These are phyloP conservation scores for Beverwykella pulmonaria DNA, from an alignment of 495 filamentous ascomycete genomes.

Conservation along the genomic window DNA sequence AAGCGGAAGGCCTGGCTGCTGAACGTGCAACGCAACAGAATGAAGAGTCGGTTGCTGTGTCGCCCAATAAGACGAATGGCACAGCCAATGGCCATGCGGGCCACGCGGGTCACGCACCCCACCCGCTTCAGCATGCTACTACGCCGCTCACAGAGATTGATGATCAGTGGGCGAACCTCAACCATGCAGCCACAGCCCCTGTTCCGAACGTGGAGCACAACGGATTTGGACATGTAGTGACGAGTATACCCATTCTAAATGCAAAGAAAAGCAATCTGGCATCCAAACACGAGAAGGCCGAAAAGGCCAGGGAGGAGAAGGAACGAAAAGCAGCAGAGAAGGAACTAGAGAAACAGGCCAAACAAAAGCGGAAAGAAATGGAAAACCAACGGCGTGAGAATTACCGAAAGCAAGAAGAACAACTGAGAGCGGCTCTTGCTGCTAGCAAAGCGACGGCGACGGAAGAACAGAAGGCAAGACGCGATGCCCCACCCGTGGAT, in stretches of 20 bases:
- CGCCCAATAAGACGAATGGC: slow-evolving; percentile 39
- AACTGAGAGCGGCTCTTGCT: slow-evolving; percentile 61
- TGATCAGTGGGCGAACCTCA: slow-evolving; percentile 57
- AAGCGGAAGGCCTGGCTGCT: slow-evolving; percentile 72
- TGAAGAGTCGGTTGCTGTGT: slow-evolving; percentile 7
- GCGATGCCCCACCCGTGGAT: slow-evolving; percentile 1
- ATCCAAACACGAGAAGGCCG: slow-evolving; percentile 61
- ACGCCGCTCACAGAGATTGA: slow-evolving; percentile 53
- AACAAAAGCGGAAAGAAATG: slow-evolving; percentile 66
- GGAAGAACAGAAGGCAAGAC: slow-evolving; percentile 52
- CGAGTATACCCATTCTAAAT: slow-evolving; percentile 34
- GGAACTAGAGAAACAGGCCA: slow-evolving; percentile 64
- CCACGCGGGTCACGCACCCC: neutral
- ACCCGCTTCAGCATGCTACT: slow-evolving; percentile 37
- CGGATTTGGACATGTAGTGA: slow-evolving; percentile 34
- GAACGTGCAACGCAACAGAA: slow-evolving; percentile 50
- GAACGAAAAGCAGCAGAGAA: slow-evolving; percentile 44
- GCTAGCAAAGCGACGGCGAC: slow-evolving; percentile 56
- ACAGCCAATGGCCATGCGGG: slow-evolving; percentile 17
- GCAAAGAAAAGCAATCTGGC: slow-evolving; percentile 48
- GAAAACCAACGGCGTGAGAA: slow-evolving; percentile 56
- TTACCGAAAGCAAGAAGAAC: slow-evolving; percentile 59
- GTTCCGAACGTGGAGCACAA: slow-evolving; percentile 38
- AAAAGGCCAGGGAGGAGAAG: slow-evolving; percentile 39
- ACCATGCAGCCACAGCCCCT: slow-evolving; percentile 61